Percentiles rank a stretch among this genome's conserved stretches.
These are phyloP conservation scores for Pythium sp. DNA, from an alignment of 352 stramenopile genomes.

Conservation along the genomic window DNA sequence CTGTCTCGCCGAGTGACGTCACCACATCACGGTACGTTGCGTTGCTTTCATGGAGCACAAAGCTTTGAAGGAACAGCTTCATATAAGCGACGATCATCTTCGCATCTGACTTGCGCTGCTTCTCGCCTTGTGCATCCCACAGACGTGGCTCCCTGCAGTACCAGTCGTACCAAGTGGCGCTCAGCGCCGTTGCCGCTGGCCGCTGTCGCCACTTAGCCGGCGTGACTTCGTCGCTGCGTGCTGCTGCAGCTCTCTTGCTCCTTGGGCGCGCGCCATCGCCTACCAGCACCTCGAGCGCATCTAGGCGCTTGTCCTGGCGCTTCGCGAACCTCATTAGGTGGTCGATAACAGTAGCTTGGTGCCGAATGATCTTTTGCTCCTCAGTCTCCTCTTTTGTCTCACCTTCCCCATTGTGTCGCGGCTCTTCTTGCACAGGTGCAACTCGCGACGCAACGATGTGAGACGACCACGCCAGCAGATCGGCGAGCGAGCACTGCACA, in stretches of 20 bases:
- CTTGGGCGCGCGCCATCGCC: neutral
- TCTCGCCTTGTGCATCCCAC: constrained; percentile 3
- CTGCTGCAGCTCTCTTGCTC: neutral
- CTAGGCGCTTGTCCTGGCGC: neutral
- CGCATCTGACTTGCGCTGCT: constrained; percentile 5
- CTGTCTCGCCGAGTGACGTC: neutral
- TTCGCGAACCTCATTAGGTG: constrained; percentile 4
- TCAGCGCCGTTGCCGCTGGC: neutral
- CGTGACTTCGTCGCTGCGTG: neutral
- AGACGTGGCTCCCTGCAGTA: constrained; percentile 9
- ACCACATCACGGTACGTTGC: constrained; percentile 4
- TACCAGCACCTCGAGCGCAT: constrained; percentile 3
- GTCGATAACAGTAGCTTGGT: constrained; percentile 9
- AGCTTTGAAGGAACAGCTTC: constrained; percentile 2
- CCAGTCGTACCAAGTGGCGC: constrained; percentile 6
- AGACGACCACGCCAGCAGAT: neutral
- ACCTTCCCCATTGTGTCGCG: neutral
- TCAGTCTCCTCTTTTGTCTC: neutral
- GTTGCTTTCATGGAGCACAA: constrained; percentile 2
- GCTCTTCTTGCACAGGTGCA: neutral
- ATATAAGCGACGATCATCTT: constrained; percentile 6
- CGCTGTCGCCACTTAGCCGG: neutral
- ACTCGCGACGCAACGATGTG: neutral
- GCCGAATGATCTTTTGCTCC: constrained; percentile 4
- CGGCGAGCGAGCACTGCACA: constrained; percentile 4